phyloP scores from a whole-genome alignment of 1,284 basidiomycete genomes.

The Vanrija sp. region DNA sequence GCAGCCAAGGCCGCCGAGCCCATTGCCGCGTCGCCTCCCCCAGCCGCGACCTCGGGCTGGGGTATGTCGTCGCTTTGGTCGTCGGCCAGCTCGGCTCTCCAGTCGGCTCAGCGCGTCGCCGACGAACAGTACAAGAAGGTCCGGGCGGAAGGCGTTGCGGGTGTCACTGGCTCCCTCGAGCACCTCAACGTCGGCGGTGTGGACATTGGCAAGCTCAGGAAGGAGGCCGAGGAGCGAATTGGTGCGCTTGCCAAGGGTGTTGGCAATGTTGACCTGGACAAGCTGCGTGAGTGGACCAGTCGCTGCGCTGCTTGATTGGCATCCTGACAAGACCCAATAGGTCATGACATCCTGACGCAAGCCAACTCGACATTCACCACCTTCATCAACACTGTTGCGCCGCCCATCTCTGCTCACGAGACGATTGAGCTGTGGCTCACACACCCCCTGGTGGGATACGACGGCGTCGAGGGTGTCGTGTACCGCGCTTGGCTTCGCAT shows the following conservation, averaged over 20 bases:
- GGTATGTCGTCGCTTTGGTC: constrained; percentile 67
- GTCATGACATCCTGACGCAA: constrained; percentile 78
- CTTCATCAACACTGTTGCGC: constrained; percentile 92
- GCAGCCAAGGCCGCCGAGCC: constrained; percentile 6
- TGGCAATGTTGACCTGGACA: constrained; percentile 68
- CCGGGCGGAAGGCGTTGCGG: constrained; percentile 58
- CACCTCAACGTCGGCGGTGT: constrained; percentile 58
- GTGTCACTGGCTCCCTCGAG: constrained; percentile 24
- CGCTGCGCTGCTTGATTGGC: not conserved
- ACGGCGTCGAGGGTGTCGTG: constrained; percentile 92
- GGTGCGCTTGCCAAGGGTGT: constrained; percentile 59
- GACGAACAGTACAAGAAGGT: constrained; percentile 70
- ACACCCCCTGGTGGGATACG: constrained; percentile 95
- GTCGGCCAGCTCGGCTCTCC: constrained; percentile 76
- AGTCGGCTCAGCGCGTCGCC: constrained; percentile 79
- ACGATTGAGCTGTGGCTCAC: constrained; percentile 92
- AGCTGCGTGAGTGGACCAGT: constrained; percentile 56
- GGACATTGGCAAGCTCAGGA: constrained; percentile 77
- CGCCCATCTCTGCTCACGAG: constrained; percentile 96
- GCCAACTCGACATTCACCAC: constrained; percentile 83
- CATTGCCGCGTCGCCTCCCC: constrained; percentile 14
- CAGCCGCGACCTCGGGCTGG: constrained; percentile 36
- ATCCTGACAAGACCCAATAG: constrained; percentile 49
- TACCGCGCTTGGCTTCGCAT: constrained; percentile 73
- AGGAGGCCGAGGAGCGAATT: constrained; percentile 48